Evolutionary conservation across 2,329 filamentous ascomycete species (phyloP), one percentile per base, ranked within the genome.

Genomic region (Microdochium bolleyi): DNA sequence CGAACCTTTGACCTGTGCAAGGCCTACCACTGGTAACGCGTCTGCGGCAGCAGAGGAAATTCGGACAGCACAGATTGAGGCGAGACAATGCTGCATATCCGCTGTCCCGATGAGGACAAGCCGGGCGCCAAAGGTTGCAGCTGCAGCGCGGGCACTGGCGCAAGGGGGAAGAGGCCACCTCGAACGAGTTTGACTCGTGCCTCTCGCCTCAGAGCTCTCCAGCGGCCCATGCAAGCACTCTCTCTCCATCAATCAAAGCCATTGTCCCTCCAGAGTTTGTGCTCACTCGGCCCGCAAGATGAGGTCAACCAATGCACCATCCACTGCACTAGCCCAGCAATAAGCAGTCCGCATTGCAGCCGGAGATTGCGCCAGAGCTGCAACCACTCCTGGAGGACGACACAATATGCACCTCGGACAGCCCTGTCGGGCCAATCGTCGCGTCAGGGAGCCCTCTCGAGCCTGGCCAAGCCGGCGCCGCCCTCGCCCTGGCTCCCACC

Each of bases 391-490:
- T 5, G 9, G 10, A n/a, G n/a, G n/a, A n/a, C n/a, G n/a, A n/a
- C n/a, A 16, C 9, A n/a, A 16, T n/a, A 10, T 10, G 19, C 37
- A 41, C 37, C 37, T 41, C 37, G 53, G 52, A 54, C 52, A 54
- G 34, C 32, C 38, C 27, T 48, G 21, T 27, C 48, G 48, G 34
- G 50, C 63, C 63, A 65, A 65, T 66, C 50, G 56, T 64, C 62
- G 58, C 64, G 63, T 65, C 58, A 19, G 41, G 49, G 57, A 56
- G 19, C n/a, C n/a, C n/a, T n/a, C n/a, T n/a, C n/a, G n/a, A n/a
- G n/a, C 25, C 44, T 49, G 54, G 54, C 60, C 58, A 59, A 55
- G 46, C 51, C 32, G 16, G 22, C 22, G 41, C 41, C 7, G 41
- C 21, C 41, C 41, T 46, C 41, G 41, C 41, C 22, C n/a, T n/a